A percentile compares a stretch with the other conserved stretches of the same genome.
Evolutionary conservation across 768 basidiomycete genomes (phyloP).

Genomic region (Leucogyrophana mollusca): DNA sequence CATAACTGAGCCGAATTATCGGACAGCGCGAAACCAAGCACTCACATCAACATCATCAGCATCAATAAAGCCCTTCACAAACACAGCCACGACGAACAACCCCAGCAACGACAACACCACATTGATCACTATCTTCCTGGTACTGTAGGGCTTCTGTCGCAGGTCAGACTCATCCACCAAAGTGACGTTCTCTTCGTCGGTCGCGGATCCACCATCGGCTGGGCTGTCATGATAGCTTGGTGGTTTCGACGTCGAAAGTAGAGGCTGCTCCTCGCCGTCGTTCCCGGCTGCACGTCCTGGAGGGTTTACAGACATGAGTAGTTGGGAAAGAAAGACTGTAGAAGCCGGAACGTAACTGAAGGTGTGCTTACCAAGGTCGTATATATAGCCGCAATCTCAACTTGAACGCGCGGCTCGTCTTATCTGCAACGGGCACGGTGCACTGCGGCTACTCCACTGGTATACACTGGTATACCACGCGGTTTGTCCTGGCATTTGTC

Average conservation of each 20-base stretch:
- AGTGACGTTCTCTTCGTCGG: slow-evolving; percentile 18
- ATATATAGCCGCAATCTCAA: too few relatives aligned
- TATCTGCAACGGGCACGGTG: too few relatives aligned
- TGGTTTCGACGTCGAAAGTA: slow-evolving; percentile 16
- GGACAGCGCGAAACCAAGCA: slow-evolving; percentile 18
- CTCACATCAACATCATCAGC: slow-evolving; percentile 66
- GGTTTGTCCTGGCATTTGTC: too few relatives aligned
- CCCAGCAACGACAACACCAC: slow-evolving; percentile 34
- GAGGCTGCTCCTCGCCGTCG: slow-evolving; percentile 20
- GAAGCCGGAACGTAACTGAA: too few relatives aligned
- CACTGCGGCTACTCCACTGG: too few relatives aligned
- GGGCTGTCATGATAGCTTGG: slow-evolving; percentile 15
- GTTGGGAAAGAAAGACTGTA: slow-evolving; percentile 9
- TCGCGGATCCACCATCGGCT: neutral
- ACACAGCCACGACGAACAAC: slow-evolving; percentile 41
- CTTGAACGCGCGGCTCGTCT: too few relatives aligned
- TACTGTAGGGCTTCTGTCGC: slow-evolving; percentile 7
- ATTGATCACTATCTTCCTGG: slow-evolving; percentile 21
- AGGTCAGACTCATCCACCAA: slow-evolving; percentile 1
- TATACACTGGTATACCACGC: too few relatives aligned
- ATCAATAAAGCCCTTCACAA: slow-evolving; percentile 72
- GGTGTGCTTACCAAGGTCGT: too few relatives aligned
- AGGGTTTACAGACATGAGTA: slow-evolving; percentile 17
- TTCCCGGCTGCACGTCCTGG: neutral
- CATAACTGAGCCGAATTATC: slow-evolving; percentile 49